Conservation (phyloP, 192 early-diverging fungal species). For the Backusella tuberculispora region DNA sequence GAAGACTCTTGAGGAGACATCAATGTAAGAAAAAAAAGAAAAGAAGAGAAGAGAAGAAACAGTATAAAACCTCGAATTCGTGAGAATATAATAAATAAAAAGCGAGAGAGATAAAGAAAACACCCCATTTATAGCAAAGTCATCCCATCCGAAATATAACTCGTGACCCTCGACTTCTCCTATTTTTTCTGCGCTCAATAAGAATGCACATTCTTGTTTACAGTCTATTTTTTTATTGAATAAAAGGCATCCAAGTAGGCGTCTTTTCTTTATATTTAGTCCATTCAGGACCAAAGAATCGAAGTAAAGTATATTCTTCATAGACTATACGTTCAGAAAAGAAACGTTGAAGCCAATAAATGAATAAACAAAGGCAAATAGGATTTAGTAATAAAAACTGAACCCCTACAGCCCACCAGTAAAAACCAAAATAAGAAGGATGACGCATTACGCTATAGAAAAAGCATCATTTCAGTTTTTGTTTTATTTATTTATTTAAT, state of each 20-base stretch:
- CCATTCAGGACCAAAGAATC: slow-evolving; percentile 88
- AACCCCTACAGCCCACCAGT: slow-evolving; percentile 84
- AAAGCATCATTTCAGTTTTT: neutral
- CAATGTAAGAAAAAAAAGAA: neutral
- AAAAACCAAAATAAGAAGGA: slow-evolving; percentile 95
- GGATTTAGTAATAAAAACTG: slow-evolving; percentile 85
- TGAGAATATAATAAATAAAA: slow-evolving; percentile 20
- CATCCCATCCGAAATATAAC: slow-evolving; percentile 9
- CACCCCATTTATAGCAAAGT: neutral
- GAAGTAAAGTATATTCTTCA: slow-evolving; percentile 75
- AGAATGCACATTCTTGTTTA: slow-evolving; percentile 19
- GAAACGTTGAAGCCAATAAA: slow-evolving; percentile 68
- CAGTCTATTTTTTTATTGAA: slow-evolving; percentile 31
- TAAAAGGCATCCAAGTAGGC: slow-evolving; percentile 72
- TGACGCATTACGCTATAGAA: slow-evolving; percentile 75
- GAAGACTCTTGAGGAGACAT: slow-evolving; percentile 9
- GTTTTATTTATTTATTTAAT: neutral
- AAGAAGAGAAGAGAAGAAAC: slow-evolving; percentile 13
- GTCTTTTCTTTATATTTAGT: slow-evolving; percentile 65
- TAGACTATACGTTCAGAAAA: slow-evolving; percentile 76
- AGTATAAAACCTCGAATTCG: neutral
- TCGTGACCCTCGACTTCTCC: neutral
- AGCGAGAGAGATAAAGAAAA: slow-evolving; percentile 16
- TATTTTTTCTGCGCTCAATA: neutral
- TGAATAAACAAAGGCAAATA: slow-evolving; percentile 69